phyloP scores from a whole-genome alignment of 108 stramenopile species.

The Parietichytrium sp. region DNA sequence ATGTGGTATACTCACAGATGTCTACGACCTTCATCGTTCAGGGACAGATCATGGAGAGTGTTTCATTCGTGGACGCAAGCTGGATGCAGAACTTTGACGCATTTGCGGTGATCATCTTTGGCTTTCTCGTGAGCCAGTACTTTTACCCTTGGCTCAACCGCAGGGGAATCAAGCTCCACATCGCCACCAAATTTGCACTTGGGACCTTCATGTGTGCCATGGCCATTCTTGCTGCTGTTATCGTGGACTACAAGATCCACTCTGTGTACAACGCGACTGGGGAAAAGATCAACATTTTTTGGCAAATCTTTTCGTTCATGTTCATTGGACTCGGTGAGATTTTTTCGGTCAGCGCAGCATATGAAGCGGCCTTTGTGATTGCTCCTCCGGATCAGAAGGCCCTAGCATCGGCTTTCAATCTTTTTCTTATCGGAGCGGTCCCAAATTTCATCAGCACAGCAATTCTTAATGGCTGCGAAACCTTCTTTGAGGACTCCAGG shows the following conservation, averaged over 20 bases:
- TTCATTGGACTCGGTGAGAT: constrained; percentile 49
- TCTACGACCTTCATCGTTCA: constrained; percentile 69
- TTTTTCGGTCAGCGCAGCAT: constrained; percentile 43
- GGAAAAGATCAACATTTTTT: constrained; percentile 28
- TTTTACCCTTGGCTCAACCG: constrained; percentile 68
- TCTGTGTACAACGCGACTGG: constrained; percentile 45
- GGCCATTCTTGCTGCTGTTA: constrained; percentile 69
- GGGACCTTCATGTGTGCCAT: constrained; percentile 66
- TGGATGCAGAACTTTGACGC: constrained; percentile 76
- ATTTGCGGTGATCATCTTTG: constrained; percentile 70
- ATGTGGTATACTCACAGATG: constrained; percentile 33
- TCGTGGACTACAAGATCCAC: constrained; percentile 72
- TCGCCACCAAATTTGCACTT: constrained; percentile 78
- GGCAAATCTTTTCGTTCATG: constrained; percentile 46
- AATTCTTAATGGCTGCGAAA: constrained; percentile 14
- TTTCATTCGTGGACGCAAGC: constrained; percentile 72
- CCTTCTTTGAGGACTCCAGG: constrained; percentile 65
- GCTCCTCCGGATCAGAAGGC: constrained; percentile 37
- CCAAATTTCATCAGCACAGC: constrained; percentile 42
- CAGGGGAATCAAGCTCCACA: constrained; percentile 67
- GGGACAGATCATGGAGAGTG: constrained; percentile 72
- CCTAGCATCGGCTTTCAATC: constrained; percentile 43
- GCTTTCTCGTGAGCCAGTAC: constrained; percentile 63
- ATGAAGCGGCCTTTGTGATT: constrained; percentile 49
- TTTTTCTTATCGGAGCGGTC: constrained; percentile 45